Conservation (phyloP, 345 rosid genomes). For the Murraya paniculata region DNA sequence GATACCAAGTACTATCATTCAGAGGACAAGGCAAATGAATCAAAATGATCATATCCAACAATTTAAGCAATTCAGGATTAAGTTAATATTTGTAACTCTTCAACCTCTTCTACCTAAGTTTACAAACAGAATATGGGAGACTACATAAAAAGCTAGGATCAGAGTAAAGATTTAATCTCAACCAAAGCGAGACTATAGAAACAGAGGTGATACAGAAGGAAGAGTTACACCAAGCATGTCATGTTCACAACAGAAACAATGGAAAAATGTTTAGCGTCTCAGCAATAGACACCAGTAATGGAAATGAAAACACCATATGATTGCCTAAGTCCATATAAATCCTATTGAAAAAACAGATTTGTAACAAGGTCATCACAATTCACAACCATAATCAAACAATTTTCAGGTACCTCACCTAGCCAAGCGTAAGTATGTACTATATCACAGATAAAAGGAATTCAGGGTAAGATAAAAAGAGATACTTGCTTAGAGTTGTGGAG, state of each 20-base stretch:
- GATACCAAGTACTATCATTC: neutral
- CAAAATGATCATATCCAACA: neutral
- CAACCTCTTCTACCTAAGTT: neutral
- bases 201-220: neutral
- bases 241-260: neutral
- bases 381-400: neutral
- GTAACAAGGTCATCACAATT: too few species aligned
- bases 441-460: neutral
- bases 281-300: neutral
- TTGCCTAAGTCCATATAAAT: too few species aligned
- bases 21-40: neutral
- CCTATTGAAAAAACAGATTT: too few species aligned
- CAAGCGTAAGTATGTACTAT: neutral
- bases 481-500: neutral
- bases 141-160: neutral
- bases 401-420: neutral
- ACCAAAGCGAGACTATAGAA: neutral
- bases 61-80: neutral
- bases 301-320: neutral
- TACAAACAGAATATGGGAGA: too few species aligned
- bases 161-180: neutral
- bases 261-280: neutral
- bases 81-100: neutral
- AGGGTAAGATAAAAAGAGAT: neutral
- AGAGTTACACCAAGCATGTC: neutral